These are phyloP conservation scores for Rhytidiadelphus loreus DNA, from an alignment of 225 moss, liverwort and hornwort species.

Conservation along the genomic window DNA sequence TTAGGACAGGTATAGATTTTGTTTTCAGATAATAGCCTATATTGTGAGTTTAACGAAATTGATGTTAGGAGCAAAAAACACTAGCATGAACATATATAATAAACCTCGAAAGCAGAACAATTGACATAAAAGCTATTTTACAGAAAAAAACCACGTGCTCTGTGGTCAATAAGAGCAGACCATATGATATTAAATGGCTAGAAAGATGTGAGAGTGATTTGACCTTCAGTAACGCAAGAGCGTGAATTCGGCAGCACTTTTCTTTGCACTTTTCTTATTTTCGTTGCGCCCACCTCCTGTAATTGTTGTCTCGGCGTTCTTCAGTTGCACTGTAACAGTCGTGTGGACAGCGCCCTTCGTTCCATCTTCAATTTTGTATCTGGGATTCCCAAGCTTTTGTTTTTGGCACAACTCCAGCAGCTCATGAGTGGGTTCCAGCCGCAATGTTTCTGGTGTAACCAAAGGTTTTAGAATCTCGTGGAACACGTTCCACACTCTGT, in stretches of 20 bases:
- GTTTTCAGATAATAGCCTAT: background rate
- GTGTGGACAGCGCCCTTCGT: background rate
- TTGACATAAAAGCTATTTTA: background rate
- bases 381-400: conserved; percentile 17
- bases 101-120: background rate
- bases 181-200: background rate
- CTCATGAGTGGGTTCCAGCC: conserved; percentile 72
- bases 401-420: conserved; percentile 63
- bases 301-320: conserved; percentile 9
- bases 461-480: conserved; percentile 65
- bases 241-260: conserved; percentile 53
- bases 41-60: background rate
- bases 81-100: background rate
- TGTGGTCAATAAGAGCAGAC: background rate
- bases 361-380: background rate
- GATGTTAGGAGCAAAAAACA: background rate
- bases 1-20: too few relatives aligned
- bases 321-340: conserved; percentile 22
- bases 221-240: conserved; percentile 62
- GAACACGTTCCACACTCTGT: conserved; percentile 66
- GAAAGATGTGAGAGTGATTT: background rate
- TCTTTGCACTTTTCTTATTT: conserved; percentile 47
- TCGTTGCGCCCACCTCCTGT: conserved; percentile 19
- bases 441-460: conserved; percentile 73
- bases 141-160: background rate